These are phyloP conservation scores for Fraxinus sp. DNA, from an alignment of 305 asterid species.

Conservation along the genomic window DNA sequence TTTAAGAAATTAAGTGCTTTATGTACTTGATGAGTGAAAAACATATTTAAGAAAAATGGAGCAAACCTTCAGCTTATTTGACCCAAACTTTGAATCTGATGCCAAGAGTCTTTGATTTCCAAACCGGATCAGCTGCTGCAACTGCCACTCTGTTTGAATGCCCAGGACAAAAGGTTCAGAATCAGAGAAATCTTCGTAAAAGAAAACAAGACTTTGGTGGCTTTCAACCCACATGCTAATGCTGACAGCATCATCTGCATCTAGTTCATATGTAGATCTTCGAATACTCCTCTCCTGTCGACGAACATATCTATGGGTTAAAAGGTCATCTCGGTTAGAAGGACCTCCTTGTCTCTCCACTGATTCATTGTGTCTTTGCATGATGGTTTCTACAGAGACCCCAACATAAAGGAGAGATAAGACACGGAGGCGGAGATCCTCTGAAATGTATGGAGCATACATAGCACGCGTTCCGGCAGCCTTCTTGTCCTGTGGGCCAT, in stretches of 20 bases:
- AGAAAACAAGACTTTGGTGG: constrained; percentile 74
- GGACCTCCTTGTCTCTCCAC: constrained; percentile 97
- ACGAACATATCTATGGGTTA: constrained; percentile 92
- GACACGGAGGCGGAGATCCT: constrained; percentile 88
- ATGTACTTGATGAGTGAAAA: constrained; percentile 10
- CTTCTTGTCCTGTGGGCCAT: constrained; percentile 84
- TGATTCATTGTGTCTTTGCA: constrained; percentile 89
- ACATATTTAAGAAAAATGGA: constrained; percentile 19
- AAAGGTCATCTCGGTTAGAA: constrained; percentile 83
- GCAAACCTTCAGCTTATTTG: constrained; percentile 80
- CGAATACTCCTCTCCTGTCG: constrained; percentile 88
- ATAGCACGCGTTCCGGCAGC: constrained; percentile 94
- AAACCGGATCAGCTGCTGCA: constrained; percentile 91
- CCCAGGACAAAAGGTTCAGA: constrained; percentile 80
- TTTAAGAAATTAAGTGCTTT: constrained; percentile 14
- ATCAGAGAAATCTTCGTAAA: constrained; percentile 76
- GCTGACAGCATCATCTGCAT: constrained; percentile 79
- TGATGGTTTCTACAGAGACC: constrained; percentile 92
- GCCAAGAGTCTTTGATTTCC: constrained; percentile 78
- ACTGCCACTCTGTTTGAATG: constrained; percentile 97
- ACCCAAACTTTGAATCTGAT: constrained; percentile 70
- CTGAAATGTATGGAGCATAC: constrained; percentile 97
- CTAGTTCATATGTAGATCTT: constrained; percentile 68
- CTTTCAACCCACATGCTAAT: constrained; percentile 70
- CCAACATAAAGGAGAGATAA: constrained; percentile 84